Percentiles rank a stretch among this genome's conserved stretches.
These are phyloP conservation scores for Hibiscus mutabilis DNA, from an alignment of 345 rosid species.

Conservation along the genomic window DNA sequence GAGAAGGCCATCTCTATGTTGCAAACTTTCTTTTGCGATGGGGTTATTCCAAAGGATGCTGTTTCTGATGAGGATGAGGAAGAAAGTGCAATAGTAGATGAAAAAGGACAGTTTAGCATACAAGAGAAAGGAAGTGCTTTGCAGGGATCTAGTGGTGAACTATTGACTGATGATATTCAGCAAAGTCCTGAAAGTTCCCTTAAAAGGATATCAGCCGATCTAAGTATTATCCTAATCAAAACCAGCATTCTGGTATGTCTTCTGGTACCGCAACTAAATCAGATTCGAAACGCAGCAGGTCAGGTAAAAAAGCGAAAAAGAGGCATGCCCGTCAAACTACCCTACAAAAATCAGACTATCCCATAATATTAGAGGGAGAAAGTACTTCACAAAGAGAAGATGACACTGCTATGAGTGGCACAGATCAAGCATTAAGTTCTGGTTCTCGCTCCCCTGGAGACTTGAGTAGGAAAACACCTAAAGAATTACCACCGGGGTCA, in stretches of 20 bases:
- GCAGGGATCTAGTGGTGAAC: constrained; percentile 44
- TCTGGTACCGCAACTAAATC: constrained; percentile 35
- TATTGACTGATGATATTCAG: constrained; percentile 36
- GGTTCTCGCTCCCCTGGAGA: constrained; percentile 84
- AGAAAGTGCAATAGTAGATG: constrained; percentile 52
- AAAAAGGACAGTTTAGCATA: constrained; percentile 33
- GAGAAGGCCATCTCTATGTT: constrained; percentile 84
- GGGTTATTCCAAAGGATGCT: constrained; percentile 60
- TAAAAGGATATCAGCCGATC: constrained; percentile 34
- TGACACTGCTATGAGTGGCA: constrained; percentile 82
- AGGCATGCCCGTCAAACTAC: constrained; percentile 74
- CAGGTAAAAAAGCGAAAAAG: constrained; percentile 93
- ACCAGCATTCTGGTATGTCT: constrained; percentile 44
- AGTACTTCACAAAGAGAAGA: constrained; percentile 74
- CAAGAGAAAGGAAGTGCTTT: constrained; percentile 36
- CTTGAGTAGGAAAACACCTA: constrained; percentile 69
- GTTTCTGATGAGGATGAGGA: constrained; percentile 77
- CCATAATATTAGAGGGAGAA: constrained; percentile 55
- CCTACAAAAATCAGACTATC: constrained; percentile 52
- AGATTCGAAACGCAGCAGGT: constrained; percentile 68
- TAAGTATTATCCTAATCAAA: constrained; percentile 47
- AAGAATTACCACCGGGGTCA: constrained; percentile 52
- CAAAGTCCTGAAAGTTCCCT: constrained; percentile 45
- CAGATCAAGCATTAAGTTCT: constrained; percentile 70
- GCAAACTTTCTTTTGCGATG: constrained; percentile 76